These are phyloP conservation scores for Cystobasidiaceae sp. DNA, from an alignment of 1,284 basidiomycete species.

Conservation along the genomic window DNA sequence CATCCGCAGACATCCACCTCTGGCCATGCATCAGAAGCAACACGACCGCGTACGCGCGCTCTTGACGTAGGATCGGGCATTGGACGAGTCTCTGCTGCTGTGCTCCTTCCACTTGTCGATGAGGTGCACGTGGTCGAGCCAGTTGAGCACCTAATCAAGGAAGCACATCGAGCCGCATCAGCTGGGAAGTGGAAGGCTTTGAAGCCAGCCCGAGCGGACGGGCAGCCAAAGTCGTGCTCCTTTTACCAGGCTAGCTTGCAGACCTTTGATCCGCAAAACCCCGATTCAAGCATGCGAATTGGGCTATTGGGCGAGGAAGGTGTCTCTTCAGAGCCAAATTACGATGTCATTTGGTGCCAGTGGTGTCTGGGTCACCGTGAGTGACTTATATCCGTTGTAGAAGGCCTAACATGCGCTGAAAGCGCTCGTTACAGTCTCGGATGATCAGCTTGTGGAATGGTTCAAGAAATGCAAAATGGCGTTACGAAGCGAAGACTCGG, in stretches of 20 bases:
- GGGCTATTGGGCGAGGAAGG: not conserved
- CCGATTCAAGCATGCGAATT: not conserved
- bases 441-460: constrained; percentile 70
- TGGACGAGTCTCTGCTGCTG: constrained; percentile 78
- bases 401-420: not conserved
- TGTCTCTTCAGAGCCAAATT: constrained; percentile 49
- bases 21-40: not conserved
- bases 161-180: constrained; percentile 49
- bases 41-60: constrained; percentile 56
- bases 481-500: constrained; percentile 51
- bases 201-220: constrained; percentile 33
- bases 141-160: constrained; percentile 65
- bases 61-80: constrained; percentile 84
- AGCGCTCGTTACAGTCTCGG: constrained; percentile 52
- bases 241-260: constrained; percentile 73
- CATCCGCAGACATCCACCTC: not conserved
- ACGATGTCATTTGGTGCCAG: constrained; percentile 85
- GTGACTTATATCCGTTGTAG: not conserved
- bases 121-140: constrained; percentile 86
- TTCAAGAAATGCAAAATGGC: constrained; percentile 59
- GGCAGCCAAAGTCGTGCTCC: constrained; percentile 63
- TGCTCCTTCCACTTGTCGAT: constrained; percentile 74
- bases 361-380: constrained; percentile 71
- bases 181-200: constrained; percentile 59
- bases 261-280: constrained; percentile 61